Evolutionary conservation across 805 yeast genomes (phyloP), one percentile per base, ranked within the genome.

Genomic region (Wickerhamiella qilinensis): DNA sequence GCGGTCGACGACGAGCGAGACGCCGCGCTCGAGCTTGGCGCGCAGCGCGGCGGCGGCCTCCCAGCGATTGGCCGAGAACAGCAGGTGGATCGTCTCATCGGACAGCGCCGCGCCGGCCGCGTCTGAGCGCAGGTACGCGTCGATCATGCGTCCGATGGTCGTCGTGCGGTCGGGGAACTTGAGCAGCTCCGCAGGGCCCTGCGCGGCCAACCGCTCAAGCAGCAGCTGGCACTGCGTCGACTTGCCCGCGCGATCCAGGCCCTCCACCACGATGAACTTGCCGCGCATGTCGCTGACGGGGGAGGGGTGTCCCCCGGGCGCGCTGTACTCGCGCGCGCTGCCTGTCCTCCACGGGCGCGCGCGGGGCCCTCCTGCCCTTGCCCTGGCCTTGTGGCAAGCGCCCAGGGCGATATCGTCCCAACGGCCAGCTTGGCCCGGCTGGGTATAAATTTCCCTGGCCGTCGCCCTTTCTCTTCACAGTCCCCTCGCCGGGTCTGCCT

Each of bases 11-110:
- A 91, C 64, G 1, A 91, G 68, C 38, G 67, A 65, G 11, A 52
- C 53, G 1, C 94, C 95, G 0, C 54, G 45, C 1, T 57, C 47
- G 16, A 85, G 55, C 11, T 61, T 52, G 1, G 52, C 40, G 9
- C 58, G 52, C 4, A 91, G 73, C 3, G 56, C 54, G 1, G 62
- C 56, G 1, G 66, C 68, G 18, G 73, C 49, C 55, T 91, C 99
- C 99, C 99, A 91, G 45, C 99, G 62, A 51, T 91, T 91, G 1
- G 97, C 95, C 47, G 85, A 74, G 56, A 91, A 91, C 25, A 91
- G 60, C 19, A 91, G 63, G 57, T 91, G 99, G 4, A 85, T 77
- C 0, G 94, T 65, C 54, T 84, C 76, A 51, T 86, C 94, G 18
- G 62, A 58, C 45, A 74, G 67, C 2, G 45, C 39, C n/a, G n/a